Conservation (phyloP, 176 grass and related monocot genomes). For the Carex pumila region DNA sequence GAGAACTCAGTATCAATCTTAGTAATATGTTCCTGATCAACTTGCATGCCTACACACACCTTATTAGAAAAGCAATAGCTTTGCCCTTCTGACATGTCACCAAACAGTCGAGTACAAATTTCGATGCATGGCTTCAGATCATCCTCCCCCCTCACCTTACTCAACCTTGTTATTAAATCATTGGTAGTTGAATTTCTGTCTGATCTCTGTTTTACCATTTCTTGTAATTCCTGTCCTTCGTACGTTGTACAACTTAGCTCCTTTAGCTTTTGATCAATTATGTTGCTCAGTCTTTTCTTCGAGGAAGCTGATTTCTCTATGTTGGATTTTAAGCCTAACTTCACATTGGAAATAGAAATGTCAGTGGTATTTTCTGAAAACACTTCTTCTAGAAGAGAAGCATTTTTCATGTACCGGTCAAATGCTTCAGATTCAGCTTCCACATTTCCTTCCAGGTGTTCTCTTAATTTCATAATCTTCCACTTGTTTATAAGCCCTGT, state of each 20-base stretch:
- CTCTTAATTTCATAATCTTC: constrained; percentile 81
- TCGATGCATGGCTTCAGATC: constrained; percentile 62
- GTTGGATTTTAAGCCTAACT: constrained; percentile 59
- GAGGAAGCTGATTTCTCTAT: constrained; percentile 36
- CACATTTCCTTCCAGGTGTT: constrained; percentile 66
- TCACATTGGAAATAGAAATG: constrained; percentile 45
- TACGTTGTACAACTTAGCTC: constrained; percentile 31
- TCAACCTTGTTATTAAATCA: constrained; percentile 59
- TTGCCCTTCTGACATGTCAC: constrained; percentile 5
- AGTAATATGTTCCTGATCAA: constrained; percentile 27
- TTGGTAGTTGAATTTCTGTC: constrained; percentile 35
- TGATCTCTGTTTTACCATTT: constrained; percentile 27
- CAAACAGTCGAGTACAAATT: constrained; percentile 29
- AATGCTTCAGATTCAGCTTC: constrained; percentile 88
- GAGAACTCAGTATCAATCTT: constrained; percentile 39
- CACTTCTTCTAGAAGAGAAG: constrained; percentile 66
- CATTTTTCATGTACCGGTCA: constrained; percentile 68
- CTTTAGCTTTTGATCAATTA: constrained; percentile 65
- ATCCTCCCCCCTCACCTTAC: constrained; percentile 38
- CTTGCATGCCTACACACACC: constrained; percentile 21
- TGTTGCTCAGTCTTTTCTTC: constrained; percentile 38
- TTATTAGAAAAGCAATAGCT: constrained; percentile 30
- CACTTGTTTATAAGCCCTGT: constrained; percentile 50
- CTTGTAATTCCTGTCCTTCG: constrained; percentile 3
- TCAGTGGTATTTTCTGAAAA: constrained; percentile 41